phyloP scores from a whole-genome alignment of 140 eudicot species.

The Flaveria floridana region DNA sequence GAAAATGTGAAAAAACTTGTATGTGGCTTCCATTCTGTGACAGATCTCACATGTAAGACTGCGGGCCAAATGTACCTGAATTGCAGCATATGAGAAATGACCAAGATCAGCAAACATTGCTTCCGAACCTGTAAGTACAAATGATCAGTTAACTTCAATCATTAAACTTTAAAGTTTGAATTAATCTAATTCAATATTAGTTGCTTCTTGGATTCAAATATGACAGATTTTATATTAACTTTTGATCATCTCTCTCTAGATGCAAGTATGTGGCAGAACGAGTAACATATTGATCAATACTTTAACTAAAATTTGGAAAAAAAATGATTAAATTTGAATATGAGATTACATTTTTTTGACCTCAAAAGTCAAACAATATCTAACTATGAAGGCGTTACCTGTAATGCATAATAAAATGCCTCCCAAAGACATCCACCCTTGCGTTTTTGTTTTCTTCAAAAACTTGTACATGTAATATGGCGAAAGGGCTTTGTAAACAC shows the following conservation, averaged over 20 bases:
- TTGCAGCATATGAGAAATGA: slow-evolving; percentile 79
- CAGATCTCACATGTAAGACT: neutral
- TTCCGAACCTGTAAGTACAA: slow-evolving; percentile 67
- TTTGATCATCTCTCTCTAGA: neutral
- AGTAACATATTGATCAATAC: neutral
- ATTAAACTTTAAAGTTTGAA: neutral
- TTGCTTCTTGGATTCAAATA: neutral
- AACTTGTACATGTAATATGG: slow-evolving; percentile 84
- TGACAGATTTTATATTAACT: neutral
- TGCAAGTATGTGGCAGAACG: neutral
- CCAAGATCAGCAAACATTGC: slow-evolving; percentile 99
- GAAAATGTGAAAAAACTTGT: neutral
- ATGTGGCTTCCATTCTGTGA: neutral
- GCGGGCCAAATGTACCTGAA: slow-evolving; percentile 56
- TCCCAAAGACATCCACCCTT: slow-evolving; percentile 97
- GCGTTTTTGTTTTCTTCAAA: slow-evolving; percentile 69
- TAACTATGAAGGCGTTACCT: slow-evolving; percentile 43
- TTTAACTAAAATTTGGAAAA: neutral
- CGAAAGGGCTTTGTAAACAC: slow-evolving; percentile 79
- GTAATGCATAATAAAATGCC: slow-evolving; percentile 88
- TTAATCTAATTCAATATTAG: neutral
- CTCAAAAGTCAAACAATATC: neutral
- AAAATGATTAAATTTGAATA: neutral
- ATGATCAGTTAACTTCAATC: neutral
- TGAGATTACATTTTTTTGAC: slow-evolving; percentile 1